These are phyloP conservation scores for Termitomyces sp. DNA, from an alignment of 768 basidiomycete species.

Conservation along the genomic window DNA sequence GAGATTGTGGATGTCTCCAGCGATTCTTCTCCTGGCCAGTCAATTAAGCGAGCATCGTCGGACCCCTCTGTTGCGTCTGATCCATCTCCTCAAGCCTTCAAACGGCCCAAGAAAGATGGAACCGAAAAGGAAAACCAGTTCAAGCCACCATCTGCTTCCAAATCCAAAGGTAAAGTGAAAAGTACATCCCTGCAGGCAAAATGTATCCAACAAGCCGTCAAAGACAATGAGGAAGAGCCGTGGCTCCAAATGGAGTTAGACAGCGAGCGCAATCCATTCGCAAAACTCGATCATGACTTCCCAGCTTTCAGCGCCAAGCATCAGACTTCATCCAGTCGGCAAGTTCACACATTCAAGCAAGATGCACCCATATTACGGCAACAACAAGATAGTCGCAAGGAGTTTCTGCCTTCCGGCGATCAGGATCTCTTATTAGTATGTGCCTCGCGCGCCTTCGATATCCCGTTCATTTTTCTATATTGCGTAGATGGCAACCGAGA, in stretches of 20 bases:
- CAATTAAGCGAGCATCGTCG: constrained; percentile 35
- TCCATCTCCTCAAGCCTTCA: constrained; percentile 23
- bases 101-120: constrained; percentile 25
- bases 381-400: not conserved
- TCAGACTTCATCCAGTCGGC: not conserved
- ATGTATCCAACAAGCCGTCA: not conserved
- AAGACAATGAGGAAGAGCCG: constrained; percentile 16
- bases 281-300: constrained; percentile 20
- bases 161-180: constrained; percentile 17
- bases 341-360: not conserved
- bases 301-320: constrained; percentile 10
- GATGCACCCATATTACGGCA: not conserved
- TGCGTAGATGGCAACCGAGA: constrained; percentile 24
- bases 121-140: constrained; percentile 33
- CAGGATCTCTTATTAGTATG: constrained; percentile 24
- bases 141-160: not conserved
- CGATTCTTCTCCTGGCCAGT: constrained; percentile 27
- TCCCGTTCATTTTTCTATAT: not conserved
- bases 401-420: not conserved
- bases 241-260: constrained; percentile 17
- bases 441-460: not conserved
- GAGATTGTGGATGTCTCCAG: constrained; percentile 32
- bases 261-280: constrained; percentile 20
- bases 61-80: constrained; percentile 28
- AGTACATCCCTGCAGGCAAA: not conserved